Evolutionary conservation across 495 filamentous ascomycete genomes (phyloP).

Genomic region (Aspergillus olivimuriae): DNA sequence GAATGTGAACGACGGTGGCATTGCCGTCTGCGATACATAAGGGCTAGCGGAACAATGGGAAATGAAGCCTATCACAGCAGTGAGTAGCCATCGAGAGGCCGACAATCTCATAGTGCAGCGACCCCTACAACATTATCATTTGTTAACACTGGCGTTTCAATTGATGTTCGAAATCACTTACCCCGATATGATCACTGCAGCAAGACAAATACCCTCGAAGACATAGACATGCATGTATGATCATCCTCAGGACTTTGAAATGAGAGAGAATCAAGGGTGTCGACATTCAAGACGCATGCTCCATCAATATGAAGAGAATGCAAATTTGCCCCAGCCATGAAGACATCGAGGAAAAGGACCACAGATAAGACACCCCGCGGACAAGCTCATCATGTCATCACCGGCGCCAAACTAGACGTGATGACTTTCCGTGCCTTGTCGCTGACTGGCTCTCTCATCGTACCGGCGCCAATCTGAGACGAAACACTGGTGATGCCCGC

Average conservation of each 20-base stretch:
- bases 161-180: no score
- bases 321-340: not conserved
- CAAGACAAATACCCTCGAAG: not conserved
- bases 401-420: constrained; percentile 13
- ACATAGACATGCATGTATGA: not conserved
- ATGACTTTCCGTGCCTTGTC: constrained; percentile 5
- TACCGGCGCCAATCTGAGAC: constrained; percentile 21
- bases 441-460: constrained; percentile 10
- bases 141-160: no score
- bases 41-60: constrained; percentile 11
- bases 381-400: constrained; percentile 7
- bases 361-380: constrained; percentile 7
- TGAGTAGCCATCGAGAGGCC: constrained; percentile 6
- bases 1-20: constrained; percentile 21
- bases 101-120: constrained; percentile 16
- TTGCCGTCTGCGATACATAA: constrained; percentile 9
- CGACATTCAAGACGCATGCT: no score
- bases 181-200: not conserved
- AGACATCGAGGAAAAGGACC: constrained; percentile 5
- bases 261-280: no score
- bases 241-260: not conserved
- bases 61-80: constrained; percentile 12
- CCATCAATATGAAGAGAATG: not conserved
- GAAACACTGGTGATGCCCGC: constrained; percentile 12
- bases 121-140: constrained; percentile 1